Evolutionary conservation across 2,329 filamentous ascomycete species (phyloP), one percentile per base, ranked within the genome.

Genomic region (Paraphaeosphaeria minitans): DNA sequence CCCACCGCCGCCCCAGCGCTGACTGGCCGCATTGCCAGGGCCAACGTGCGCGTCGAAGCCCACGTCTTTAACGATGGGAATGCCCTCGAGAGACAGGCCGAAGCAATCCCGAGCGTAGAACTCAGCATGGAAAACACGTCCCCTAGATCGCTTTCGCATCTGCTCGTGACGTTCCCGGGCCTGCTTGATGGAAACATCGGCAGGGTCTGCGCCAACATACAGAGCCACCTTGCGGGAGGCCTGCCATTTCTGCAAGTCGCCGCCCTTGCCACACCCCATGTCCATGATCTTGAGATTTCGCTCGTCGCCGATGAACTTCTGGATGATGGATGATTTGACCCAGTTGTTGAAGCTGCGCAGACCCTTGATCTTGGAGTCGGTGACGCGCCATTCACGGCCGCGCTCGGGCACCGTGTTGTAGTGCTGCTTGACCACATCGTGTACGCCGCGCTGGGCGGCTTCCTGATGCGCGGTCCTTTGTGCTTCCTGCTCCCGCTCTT

Each of bases 261-360:
- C 95, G 24, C 95, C 95, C 79, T 99, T 99, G 53, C 95, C 95
- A 75, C 95, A 99, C 27, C 95, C 95, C 72, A 99, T 89, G 75
- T 99, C 95, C 22, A 99, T 84, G 12, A 99, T 91, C 21, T 94
- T 83, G 48, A 98, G 82, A 57, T 87, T 71, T n/a, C 75, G 76
- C 57, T 77, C 75, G 35, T 81, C 78, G 50, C 78, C 78, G 41
- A 75, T 75, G 79, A 97, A 98, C 75, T 97, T 97, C 75, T 98
- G 93, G 66, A 99, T 98, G 67, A 98, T 87, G 51, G 91, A 94
- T 73, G 92, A 97, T 83, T 99, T 99, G 79, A 99, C 86, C 95
- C 95, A 99, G 78, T 99, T 99, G 81, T 99, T 99, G 82, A 97
- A 95, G 66, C 90, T 92, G 54, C 95, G 87, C 54, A 99, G 81